Evolutionary conservation across 192 early-diverging fungal genomes (phyloP).

Genomic region (Tieghemiomyces parasiticus): DNA sequence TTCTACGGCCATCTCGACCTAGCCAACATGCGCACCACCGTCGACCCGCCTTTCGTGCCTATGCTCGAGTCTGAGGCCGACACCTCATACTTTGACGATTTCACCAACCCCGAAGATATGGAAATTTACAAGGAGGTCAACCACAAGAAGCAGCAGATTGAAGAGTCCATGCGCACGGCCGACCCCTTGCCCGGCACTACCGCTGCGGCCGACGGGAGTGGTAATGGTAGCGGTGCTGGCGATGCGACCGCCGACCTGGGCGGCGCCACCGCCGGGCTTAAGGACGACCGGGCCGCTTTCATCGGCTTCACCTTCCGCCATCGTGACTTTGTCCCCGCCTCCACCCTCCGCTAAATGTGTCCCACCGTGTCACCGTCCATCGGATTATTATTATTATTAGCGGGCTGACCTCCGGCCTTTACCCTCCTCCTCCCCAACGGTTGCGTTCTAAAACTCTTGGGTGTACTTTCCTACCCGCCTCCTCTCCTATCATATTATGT

Average conservation of each 20-base stretch:
- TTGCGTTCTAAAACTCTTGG: too few species aligned
- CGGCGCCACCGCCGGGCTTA: constrained; percentile 28
- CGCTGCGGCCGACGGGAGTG: neutral
- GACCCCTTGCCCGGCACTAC: neutral
- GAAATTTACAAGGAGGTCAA: constrained; percentile 40
- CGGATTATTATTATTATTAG: too few species aligned
- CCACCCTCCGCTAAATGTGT: too few species aligned
- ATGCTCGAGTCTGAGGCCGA: constrained; percentile 53
- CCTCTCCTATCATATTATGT: too few species aligned
- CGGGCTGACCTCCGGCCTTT: too few species aligned
- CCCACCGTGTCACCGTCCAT: too few species aligned
- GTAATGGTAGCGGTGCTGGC: constrained; percentile 23
- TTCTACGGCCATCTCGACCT: constrained; percentile 45
- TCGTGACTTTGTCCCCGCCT: neutral
- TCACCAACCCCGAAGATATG: constrained; percentile 46
- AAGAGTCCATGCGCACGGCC: constrained; percentile 15
- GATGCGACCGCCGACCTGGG: constrained; percentile 32
- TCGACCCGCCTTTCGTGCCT: constrained; percentile 62
- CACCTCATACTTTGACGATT: constrained; percentile 75
- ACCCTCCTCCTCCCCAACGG: too few species aligned
- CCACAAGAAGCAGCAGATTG: constrained; percentile 32
- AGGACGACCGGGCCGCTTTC: constrained; percentile 69
- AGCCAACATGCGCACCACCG: constrained; percentile 34
- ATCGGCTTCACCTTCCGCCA: constrained; percentile 65
- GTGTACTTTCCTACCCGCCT: too few species aligned